These are phyloP conservation scores for Brassica hybrid DNA, from an alignment of 441 rosid species.

Conservation along the genomic window DNA sequence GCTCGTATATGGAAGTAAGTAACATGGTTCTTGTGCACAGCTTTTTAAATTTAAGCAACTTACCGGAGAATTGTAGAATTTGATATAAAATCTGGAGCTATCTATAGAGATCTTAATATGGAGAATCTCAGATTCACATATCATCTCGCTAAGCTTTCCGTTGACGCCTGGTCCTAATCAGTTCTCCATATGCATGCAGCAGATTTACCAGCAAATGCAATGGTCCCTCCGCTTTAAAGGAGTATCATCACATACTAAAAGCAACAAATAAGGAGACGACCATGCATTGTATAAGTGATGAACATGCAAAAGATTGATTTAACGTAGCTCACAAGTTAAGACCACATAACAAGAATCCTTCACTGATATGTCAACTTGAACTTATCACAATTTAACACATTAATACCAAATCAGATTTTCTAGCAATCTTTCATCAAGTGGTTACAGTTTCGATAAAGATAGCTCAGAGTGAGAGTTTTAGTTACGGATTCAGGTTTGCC, in stretches of 20 bases:
- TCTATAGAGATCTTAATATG: no score
- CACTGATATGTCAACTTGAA: not conserved
- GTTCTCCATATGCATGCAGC: no score
- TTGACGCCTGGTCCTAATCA: no score
- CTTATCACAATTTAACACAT: not conserved
- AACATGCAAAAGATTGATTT: slow-evolving; percentile 1
- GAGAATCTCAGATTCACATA: no score
- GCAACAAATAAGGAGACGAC: not conserved
- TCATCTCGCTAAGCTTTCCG: no score
- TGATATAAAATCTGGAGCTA: no score
- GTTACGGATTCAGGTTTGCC: slow-evolving; percentile 77
- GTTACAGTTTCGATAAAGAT: not conserved
- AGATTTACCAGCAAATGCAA: no score
- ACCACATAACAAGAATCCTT: slow-evolving; percentile 10
- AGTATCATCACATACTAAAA: slow-evolving; percentile 86
- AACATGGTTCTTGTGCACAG: no score
- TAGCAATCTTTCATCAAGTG: not conserved
- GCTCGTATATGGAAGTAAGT: no score
- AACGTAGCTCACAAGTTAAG: slow-evolving; percentile 7
- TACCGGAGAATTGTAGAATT: no score
- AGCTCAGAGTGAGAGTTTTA: slow-evolving; percentile 4
- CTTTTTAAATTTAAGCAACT: no score
- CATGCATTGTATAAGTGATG: not conserved
- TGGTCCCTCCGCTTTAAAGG: not conserved
- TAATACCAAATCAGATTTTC: not conserved